These are phyloP conservation scores for Iris pallida DNA, from an alignment of 116 monocot genomes.

Conservation along the genomic window DNA sequence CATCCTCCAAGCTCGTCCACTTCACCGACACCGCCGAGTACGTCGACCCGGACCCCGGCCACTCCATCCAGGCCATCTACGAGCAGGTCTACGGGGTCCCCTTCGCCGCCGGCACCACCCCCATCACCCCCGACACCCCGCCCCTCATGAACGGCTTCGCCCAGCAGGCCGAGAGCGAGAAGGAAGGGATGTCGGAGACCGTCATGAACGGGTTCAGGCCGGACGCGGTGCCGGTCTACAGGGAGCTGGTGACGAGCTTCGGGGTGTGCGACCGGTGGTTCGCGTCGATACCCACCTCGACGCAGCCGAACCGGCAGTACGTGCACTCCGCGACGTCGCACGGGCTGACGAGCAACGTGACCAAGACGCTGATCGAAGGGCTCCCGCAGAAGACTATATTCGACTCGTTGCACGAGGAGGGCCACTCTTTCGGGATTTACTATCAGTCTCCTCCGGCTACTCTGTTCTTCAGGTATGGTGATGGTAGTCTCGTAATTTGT, in stretches of 20 bases:
- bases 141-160: conserved; percentile 84
- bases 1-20: conserved; percentile 31
- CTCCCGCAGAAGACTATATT: conserved; percentile 91
- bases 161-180: conserved; percentile 69
- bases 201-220: conserved; percentile 88
- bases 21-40: conserved; percentile 57
- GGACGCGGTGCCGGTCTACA: conserved; percentile 72
- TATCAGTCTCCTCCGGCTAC: conserved; percentile 87
- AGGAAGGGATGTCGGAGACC: conserved; percentile 49
- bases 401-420: conserved; percentile 70
- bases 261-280: conserved; percentile 94
- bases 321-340: too few species aligned
- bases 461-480: conserved; percentile 80
- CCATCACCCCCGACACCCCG: conserved; percentile 40
- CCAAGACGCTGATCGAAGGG: conserved; percentile 47
- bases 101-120: conserved; percentile 32
- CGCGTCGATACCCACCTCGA: conserved; percentile 83
- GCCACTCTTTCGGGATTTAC: conserved; percentile 73
- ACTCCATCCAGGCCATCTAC: conserved; percentile 89
- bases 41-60: conserved; percentile 93
- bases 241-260: conserved; percentile 65
- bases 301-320: conserved; percentile 91
- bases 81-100: too few species aligned
- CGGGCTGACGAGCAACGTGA: conserved; percentile 76
- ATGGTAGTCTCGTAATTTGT: not conserved